Evolutionary conservation across 768 basidiomycete species (phyloP), one percentile per base, ranked within the genome.

Genomic region (Lentinula edodes): DNA sequence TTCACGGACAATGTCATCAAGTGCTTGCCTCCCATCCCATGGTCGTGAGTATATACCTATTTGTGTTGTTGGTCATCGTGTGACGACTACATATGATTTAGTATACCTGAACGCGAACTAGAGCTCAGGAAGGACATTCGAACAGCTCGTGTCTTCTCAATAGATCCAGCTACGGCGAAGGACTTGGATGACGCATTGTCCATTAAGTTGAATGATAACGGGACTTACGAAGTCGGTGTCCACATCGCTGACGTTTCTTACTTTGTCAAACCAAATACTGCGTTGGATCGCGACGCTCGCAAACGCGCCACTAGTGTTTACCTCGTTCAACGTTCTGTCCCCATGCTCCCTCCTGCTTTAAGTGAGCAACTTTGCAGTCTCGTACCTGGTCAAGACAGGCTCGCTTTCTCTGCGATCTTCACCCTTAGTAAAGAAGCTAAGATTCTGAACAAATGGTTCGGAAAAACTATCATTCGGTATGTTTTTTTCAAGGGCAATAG

Each of bases 251-350:
- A 99, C 73, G 96, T 98, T 6, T 93, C 95, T 2, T 90, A 89
- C 78, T 98, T 98, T 74, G 88, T 93, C 68, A 93, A 92, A 74
- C 89, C 93, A 23, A 95, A 94, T 71, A 97, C 95, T 10, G 91
- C 97, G n/a, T 79, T 99, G 67, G 97, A 99, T 69, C 92, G 97
- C 23, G 97, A 99, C 75, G 97, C 97, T 43, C 88, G 95, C 66
- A 98, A 98, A 75, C 84, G 95, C 62, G 97, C 95, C 32, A 98
- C 95, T 2, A 95, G 91, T 67, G 97, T 99, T 52, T 98, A 98
- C 70, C 89, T 99, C 48, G 87, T 98, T 32, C 97, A 99, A 72
- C 87, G 96, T 59, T 87, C 90, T 20, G 96, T 98, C 12, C 95
- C 96, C 1, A 99, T 99, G 97, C 79, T 99, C 8, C 97, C 97